Evolutionary conservation across 23 red algal genomes (phyloP).

Genomic region (Cyanidioschyzon merolae): DNA sequence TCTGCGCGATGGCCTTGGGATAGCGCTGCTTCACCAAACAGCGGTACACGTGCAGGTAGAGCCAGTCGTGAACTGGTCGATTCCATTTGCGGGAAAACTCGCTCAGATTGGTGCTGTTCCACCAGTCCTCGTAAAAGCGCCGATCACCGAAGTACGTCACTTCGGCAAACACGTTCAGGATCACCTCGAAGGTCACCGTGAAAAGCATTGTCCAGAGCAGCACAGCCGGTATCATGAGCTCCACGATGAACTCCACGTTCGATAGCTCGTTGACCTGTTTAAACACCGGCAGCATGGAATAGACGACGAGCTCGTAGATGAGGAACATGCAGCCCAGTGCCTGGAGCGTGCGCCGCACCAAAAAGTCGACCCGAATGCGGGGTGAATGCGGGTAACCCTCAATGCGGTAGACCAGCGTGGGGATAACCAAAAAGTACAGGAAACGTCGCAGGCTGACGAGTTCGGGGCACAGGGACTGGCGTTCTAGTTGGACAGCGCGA

Average conservation of each 20-base stretch:
- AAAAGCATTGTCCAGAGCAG: constrained; percentile 21
- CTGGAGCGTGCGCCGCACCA: constrained; percentile 8
- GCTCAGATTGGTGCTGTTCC: constrained; percentile 20
- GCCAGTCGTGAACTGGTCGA: constrained; percentile 29
- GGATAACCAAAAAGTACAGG: constrained; percentile 22
- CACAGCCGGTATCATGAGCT: constrained; percentile 21
- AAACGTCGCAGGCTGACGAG: constrained; percentile 7
- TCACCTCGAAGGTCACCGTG: constrained; percentile 22
- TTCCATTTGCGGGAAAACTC: constrained; percentile 33
- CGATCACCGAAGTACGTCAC: constrained; percentile 23
- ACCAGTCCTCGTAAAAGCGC: constrained; percentile 33
- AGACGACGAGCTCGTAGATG: constrained; percentile 24
- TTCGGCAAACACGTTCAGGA: constrained; percentile 31
- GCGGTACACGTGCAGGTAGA: constrained; percentile 25
- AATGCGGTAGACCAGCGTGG: constrained; percentile 20
- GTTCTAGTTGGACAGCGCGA: not conserved
- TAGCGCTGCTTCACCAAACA: not conserved
- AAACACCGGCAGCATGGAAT: constrained; percentile 27
- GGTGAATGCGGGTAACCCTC: constrained; percentile 19
- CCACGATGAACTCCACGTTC: constrained; percentile 8
- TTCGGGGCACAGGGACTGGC: not conserved
- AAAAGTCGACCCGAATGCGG: constrained; percentile 7
- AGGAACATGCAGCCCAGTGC: constrained; percentile 22
- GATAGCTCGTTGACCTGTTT: constrained; percentile 6
- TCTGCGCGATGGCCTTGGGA: not conserved